These are phyloP conservation scores for Taphrina pruni DNA, from an alignment of 1,139 yeast species.

Conservation along the genomic window DNA sequence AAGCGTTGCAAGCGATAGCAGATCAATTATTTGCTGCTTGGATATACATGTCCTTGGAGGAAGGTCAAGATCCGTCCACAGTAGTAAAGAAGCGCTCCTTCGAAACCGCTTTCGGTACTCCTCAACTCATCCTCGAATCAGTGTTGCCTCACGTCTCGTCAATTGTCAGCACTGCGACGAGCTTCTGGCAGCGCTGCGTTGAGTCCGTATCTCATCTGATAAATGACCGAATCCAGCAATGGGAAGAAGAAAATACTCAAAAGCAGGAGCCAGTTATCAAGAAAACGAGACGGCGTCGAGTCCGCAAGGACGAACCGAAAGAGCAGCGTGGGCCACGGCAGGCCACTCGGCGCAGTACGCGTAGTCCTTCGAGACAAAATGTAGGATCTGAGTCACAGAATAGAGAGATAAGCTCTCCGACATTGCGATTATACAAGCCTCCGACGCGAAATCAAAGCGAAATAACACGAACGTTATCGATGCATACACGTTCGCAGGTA, in stretches of 20 bases:
- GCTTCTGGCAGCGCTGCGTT: slow-evolving; percentile 6
- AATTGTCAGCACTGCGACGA: background rate
- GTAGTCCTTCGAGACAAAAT: background rate
- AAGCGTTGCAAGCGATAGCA: too few species aligned
- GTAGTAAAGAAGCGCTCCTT: slow-evolving; percentile 9
- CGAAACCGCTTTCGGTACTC: slow-evolving; percentile 10
- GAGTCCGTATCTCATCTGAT: background rate
- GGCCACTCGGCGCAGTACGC: slow-evolving; percentile 5
- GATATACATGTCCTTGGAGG: slow-evolving; percentile 22
- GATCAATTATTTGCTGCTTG: background rate
- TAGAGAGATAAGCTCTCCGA: background rate
- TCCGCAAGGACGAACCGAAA: slow-evolving; percentile 2
- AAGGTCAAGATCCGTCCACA: slow-evolving; percentile 11
- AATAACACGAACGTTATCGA: background rate
- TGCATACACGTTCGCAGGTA: background rate
- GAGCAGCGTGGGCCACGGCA: slow-evolving; percentile 18
- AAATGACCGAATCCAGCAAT: background rate
- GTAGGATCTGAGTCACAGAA: background rate
- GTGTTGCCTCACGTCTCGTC: slow-evolving; percentile 20
- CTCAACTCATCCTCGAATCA: slow-evolving; percentile 14
- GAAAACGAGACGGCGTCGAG: slow-evolving; percentile 1
- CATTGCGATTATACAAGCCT: background rate
- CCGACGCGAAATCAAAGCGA: background rate
- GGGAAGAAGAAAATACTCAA: slow-evolving; percentile 3
- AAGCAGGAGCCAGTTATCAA: background rate